phyloP scores from a whole-genome alignment of 2,329 filamentous ascomycete genomes.

The Raffaelea ambrosiae region DNA sequence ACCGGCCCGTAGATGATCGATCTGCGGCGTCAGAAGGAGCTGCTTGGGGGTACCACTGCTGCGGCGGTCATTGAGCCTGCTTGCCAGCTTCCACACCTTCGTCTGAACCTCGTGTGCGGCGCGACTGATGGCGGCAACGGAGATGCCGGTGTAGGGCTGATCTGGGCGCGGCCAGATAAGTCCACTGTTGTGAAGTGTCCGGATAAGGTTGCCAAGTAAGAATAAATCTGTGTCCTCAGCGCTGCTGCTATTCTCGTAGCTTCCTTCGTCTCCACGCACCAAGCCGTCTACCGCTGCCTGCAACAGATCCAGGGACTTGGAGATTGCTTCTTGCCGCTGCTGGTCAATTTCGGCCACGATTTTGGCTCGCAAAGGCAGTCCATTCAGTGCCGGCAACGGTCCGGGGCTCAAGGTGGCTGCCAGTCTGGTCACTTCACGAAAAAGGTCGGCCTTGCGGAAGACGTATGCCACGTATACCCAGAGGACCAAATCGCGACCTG shows the following conservation, averaged over 20 bases:
- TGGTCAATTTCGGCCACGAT: slow-evolving; percentile 20
- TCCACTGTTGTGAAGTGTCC: slow-evolving; percentile 17
- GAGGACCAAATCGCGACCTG: slow-evolving; percentile 16
- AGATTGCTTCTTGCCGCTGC: slow-evolving; percentile 18
- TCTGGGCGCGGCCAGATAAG: slow-evolving; percentile 19
- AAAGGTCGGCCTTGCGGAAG: slow-evolving; percentile 18
- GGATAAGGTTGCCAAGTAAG: slow-evolving; percentile 20
- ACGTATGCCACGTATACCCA: slow-evolving; percentile 24
- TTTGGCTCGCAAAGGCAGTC: slow-evolving; percentile 20
- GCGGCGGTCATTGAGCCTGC: slow-evolving; percentile 4
- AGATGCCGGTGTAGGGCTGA: slow-evolving; percentile 16
- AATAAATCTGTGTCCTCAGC: slow-evolving; percentile 17
- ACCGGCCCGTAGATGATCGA: slow-evolving; percentile 12
- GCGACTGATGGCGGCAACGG: slow-evolving; percentile 16
- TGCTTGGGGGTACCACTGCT: slow-evolving; percentile 7
- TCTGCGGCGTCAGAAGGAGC: slow-evolving; percentile 11
- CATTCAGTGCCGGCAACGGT: slow-evolving; percentile 14
- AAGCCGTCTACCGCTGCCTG: slow-evolving; percentile 16
- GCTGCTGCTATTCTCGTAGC: slow-evolving; percentile 1
- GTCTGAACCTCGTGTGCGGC: slow-evolving; percentile 16
- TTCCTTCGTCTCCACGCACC: background rate
- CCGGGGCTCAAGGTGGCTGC: slow-evolving; percentile 17
- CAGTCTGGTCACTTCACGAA: slow-evolving; percentile 17
- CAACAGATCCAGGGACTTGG: slow-evolving; percentile 14
- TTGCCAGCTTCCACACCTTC: slow-evolving; percentile 11